phyloP scores from a whole-genome alignment of 208 protist genomes.

The Leishmania arabica region DNA sequence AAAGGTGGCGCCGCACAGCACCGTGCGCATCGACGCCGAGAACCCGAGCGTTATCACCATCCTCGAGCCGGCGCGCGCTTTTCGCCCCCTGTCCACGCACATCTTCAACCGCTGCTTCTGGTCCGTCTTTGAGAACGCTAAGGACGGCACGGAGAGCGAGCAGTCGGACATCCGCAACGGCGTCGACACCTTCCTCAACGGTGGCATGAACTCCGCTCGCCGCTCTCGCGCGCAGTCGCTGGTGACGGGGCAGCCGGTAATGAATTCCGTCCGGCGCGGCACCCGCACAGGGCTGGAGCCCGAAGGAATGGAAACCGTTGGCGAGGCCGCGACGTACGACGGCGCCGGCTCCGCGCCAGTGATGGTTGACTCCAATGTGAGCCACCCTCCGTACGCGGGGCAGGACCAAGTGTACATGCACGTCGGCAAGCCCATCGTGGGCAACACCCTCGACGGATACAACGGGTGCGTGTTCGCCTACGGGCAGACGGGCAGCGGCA shows the following conservation, averaged over 20 bases:
- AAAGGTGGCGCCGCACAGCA: slow-evolving; percentile 48
- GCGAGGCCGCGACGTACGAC: slow-evolving; percentile 11
- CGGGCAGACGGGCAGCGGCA: slow-evolving; percentile 91
- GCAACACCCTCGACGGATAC: slow-evolving; percentile 84
- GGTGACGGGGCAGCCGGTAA: slow-evolving; percentile 1
- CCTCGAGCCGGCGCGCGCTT: slow-evolving; percentile 64
- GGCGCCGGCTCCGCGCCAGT: slow-evolving; percentile 52
- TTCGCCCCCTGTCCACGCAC: slow-evolving; percentile 58
- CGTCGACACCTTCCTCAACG: slow-evolving; percentile 50
- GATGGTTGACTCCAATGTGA: slow-evolving; percentile 43
- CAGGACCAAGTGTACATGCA: slow-evolving; percentile 75
- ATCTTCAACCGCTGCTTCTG: slow-evolving; percentile 83
- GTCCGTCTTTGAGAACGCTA: slow-evolving; percentile 64
- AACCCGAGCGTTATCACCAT: slow-evolving; percentile 73
- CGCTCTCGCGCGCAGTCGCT: slow-evolving; percentile 38
- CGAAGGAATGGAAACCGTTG: background rate
- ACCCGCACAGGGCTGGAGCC: background rate
- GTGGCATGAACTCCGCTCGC: slow-evolving; percentile 48
- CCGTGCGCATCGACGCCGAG: slow-evolving; percentile 62
- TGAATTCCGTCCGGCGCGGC: slow-evolving; percentile 17
- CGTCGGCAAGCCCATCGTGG: slow-evolving; percentile 73
- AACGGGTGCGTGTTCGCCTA: slow-evolving; percentile 92
- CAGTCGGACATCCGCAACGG: slow-evolving; percentile 28
- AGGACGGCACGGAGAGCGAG: slow-evolving; percentile 1
- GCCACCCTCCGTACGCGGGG: slow-evolving; percentile 75